Evolutionary conservation across 2,329 filamentous ascomycete genomes (phyloP), one percentile per base, ranked within the genome.

Genomic region (Colletotrichum agaves): DNA sequence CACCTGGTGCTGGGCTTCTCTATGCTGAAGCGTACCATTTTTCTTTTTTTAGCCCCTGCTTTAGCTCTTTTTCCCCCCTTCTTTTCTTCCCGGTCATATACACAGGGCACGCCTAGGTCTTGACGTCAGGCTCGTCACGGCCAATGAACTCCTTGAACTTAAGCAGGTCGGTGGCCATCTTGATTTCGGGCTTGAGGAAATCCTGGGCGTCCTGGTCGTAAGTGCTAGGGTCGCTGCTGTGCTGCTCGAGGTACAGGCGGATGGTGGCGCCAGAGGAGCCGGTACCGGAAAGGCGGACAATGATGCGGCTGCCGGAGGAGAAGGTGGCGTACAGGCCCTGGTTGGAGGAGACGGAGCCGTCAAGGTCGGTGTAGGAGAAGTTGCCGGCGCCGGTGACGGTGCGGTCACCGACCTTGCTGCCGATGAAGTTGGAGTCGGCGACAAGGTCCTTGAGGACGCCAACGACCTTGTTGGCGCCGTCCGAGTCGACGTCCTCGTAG

Each of bases 331-430:
- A 99, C 73, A 99, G 90, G 72, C 96, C 96, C 84, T 99, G 96
- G 85, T 98, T 97, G 78, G 94, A 93, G 76, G 93, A 92, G 61
- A 98, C 93, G 72, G 93, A 97, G 70, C 95, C 96, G 76, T 99
- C 96, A n/a, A 99, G 90, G 77, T 99, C 96, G 8, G 93, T 98
- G 87, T 99, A 99, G 35, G 93, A 93, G 81, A 99, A 99, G 87
- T 99, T 94, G 72, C 94, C 96, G 6, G 94, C 95, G 74, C 97
- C 93, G 56, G 89, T 84, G 47, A 98, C 93, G 76, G 93, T 97
- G 78, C 92, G 92, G 71, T 86, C 87, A 71, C 87, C 87, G 73
- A 98, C 87, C 73, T 88, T 91, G 75, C 93, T 96, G 73, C 94
- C 94, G 60, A 98, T 84, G 75, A 98, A 98, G 67, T 79, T 82